Base-by-base conservation (phyloP, 805 yeast genomes). In the Wickerhamiella azyma region DNA sequence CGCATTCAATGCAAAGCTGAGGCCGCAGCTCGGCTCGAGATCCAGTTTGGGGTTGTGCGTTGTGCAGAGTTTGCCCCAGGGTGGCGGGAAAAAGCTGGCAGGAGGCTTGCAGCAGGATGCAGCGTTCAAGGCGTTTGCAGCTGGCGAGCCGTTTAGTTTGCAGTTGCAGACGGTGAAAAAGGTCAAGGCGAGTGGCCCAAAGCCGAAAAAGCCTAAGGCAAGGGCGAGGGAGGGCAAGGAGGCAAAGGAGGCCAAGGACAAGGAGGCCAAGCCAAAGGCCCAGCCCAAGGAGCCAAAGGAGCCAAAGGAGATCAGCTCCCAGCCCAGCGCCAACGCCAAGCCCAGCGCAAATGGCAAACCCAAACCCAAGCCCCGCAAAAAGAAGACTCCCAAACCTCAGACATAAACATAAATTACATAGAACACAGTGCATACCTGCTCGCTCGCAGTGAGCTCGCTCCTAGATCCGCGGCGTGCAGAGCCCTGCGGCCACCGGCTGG, bases 401-500 rank as follows among this genome's bases (percentile, higher is more conserved):
- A n/a, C n/a, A n/a, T 3, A 17, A 17, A 10, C 5, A 17, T 9
- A 17, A 11, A 26, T n/a, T 26, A 38, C 7, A 38, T 13, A 38
- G 8, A 18, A 5, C 14, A n/a, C n/a, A n/a, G n/a, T n/a, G n/a
- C n/a, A n/a, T n/a, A n/a, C n/a, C n/a, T n/a, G n/a, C n/a, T n/a
- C n/a, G n/a, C n/a, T n/a, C n/a, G n/a, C n/a, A n/a, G n/a, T n/a
- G n/a, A n/a, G n/a, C n/a, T n/a, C n/a, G 6, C 24, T 7, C 5
- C 32, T 33, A 49, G n/a, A 49, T 37, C 17, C 38, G 38, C n/a
- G 51, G 47, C 3, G 37, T 21, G 16, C 37, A 35, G 17, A 46
- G 36, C 8, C 37, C 19, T 8, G 46, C 46, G 1, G 53, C 53
- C 1, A 48, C 46, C 5, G 53, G 53, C 36, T 41, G 45, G 44